Evolutionary conservation across 495 filamentous ascomycete species (phyloP), one percentile per base, ranked within the genome.

Genomic region (Echria macrotheca): DNA sequence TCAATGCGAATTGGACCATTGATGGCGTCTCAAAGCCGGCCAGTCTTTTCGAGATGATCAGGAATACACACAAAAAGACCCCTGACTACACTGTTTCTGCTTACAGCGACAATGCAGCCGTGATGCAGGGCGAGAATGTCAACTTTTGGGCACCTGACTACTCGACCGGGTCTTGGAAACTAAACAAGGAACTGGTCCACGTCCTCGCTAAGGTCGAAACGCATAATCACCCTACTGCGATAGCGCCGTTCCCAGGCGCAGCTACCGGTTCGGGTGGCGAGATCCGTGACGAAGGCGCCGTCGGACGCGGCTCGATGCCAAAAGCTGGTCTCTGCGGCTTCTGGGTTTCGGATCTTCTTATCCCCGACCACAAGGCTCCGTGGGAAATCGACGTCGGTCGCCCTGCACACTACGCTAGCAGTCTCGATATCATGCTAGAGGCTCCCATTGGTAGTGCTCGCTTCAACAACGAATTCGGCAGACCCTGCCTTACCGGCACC

Each of bases 1-100:
- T 98, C 77, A 98, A 98, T 63, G 90, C 94, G 12, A 85, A 85
- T 15, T 98, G 90, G 88, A 91, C 85, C n/a, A 95, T 98, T 58
- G 91, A 98, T 69, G 90, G 89, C 38, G 71, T 86, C 52, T 69
- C 75, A 53, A 93, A 88, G 75, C 75, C 79, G 9, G 72, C 81
- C 59, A 87, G 82, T 42, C 79, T 98, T 6, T 97, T 98, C 57
- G 80, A 80, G 32, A 96, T 97, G 93, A 98, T 98, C 54, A 78
- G 86, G 32, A 93, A 95, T 59, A 98, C 93, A 5, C 87, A 98
- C 68, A 81, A 85, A 59, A 71, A 74, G 45, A 81, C 86, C 44
- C 87, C 89, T 0, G 69, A 84, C 8, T 80, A 82, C 64, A 93
- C 89, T 9, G 77, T 98, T 22, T 96, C 91, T 29, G 94, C 93